Percentiles rank a stretch among this genome's conserved stretches.
Conservation (phyloP, 352 stramenopile species). For the Elongisporangium undulatum region DNA sequence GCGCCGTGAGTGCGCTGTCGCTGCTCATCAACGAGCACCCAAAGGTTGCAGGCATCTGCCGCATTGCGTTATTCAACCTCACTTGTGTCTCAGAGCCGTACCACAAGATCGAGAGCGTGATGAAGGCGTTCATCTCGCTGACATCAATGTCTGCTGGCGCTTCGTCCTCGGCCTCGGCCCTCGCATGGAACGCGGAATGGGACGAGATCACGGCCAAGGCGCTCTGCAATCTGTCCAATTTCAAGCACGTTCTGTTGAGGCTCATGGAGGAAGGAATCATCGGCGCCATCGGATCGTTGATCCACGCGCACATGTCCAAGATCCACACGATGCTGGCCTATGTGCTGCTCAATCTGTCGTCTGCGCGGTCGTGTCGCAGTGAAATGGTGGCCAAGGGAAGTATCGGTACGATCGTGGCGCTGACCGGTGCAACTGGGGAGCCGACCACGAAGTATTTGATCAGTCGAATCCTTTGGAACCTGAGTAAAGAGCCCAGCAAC, state of each 20-base stretch:
- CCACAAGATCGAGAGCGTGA: slow-evolving; percentile 80
- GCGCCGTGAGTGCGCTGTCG: slow-evolving; percentile 72
- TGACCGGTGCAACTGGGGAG: slow-evolving; percentile 27
- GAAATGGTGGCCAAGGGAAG: slow-evolving; percentile 74
- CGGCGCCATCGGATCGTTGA: slow-evolving; percentile 53
- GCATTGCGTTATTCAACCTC: slow-evolving; percentile 84
- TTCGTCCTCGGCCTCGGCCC: slow-evolving; percentile 9
- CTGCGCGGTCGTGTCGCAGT: slow-evolving; percentile 45
- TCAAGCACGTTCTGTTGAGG: slow-evolving; percentile 74
- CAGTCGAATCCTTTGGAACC: slow-evolving; percentile 49
- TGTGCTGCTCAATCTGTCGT: slow-evolving; percentile 70
- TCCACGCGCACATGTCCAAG: slow-evolving; percentile 32
- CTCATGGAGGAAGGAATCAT: slow-evolving; percentile 90
- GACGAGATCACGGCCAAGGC: slow-evolving; percentile 66
- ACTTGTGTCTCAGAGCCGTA: slow-evolving; percentile 85
- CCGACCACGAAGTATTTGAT: slow-evolving; percentile 47
- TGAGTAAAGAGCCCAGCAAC: slow-evolving; percentile 69
- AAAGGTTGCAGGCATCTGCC: slow-evolving; percentile 60
- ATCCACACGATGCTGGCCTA: slow-evolving; percentile 66
- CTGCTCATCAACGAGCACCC: slow-evolving; percentile 77
- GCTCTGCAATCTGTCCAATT: slow-evolving; percentile 87
- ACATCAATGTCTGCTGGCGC: slow-evolving; percentile 27
- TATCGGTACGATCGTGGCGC: slow-evolving; percentile 45
- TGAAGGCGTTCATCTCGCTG: slow-evolving; percentile 71
- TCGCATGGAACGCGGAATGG: slow-evolving; percentile 8